These are phyloP conservation scores for Paecilomyces niveus DNA, from an alignment of 2,329 filamentous ascomycete genomes.

Conservation along the genomic window DNA sequence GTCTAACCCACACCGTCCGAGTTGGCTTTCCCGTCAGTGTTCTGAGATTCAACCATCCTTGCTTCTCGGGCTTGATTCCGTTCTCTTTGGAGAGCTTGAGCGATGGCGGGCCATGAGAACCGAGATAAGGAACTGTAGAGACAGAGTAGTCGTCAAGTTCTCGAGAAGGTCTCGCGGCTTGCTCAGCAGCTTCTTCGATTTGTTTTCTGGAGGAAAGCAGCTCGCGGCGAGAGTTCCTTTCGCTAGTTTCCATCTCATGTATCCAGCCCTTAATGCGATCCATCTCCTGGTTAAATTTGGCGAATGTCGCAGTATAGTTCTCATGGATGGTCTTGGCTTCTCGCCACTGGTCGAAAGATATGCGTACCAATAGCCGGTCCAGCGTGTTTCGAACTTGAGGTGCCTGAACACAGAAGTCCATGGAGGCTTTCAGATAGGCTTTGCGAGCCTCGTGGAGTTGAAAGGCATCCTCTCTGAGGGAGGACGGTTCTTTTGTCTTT, in stretches of 20 bases:
- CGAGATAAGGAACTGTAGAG: constrained; percentile 82
- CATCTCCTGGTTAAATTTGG: constrained; percentile 70
- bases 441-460: constrained; percentile 89
- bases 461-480: constrained; percentile 90
- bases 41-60: constrained; percentile 86
- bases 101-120: constrained; percentile 59
- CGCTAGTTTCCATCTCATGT: constrained; percentile 87
- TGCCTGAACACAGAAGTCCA: constrained; percentile 87
- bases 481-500: constrained; percentile 89
- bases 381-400: constrained; percentile 78
- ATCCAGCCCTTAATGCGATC: constrained; percentile 89
- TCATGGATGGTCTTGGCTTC: constrained; percentile 72
- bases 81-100: constrained; percentile 46
- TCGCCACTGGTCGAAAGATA: constrained; percentile 81
- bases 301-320: constrained; percentile 53
- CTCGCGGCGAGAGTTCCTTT: constrained; percentile 74
- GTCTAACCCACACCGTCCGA: constrained; percentile 77
- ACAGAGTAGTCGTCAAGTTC: constrained; percentile 89
- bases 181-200: constrained; percentile 70
- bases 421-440: constrained; percentile 79
- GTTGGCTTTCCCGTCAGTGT: constrained; percentile 81
- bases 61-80: constrained; percentile 61
- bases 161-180: constrained; percentile 68
- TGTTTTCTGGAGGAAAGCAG: constrained; percentile 70
- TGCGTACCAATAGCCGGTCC: constrained; percentile 76